Base-by-base conservation (phyloP, 140 eudicot species). In the Erigeron philadelphicus region DNA sequence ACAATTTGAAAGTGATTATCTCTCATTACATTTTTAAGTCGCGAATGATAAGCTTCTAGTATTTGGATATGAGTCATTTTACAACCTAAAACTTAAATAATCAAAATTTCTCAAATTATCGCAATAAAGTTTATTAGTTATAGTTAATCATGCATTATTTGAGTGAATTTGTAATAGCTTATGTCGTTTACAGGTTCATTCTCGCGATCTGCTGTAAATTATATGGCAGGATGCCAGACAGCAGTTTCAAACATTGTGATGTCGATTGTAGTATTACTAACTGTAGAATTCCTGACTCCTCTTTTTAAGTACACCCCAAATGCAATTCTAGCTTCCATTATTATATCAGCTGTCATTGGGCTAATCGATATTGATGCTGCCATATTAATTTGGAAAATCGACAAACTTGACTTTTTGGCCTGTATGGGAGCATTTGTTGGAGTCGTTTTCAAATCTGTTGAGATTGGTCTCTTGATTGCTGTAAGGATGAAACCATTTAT, bases 341-440 rank as follows among this genome's bases (percentile, higher is more conserved):
- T 88, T 61, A 88, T 90, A 63, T 87, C 97, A 0, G 97, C 97
- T 1, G 96, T 88, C 61, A 65, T 87, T 19, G 86, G 90, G 58
- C 83, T 90, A 9, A 88, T 90, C 9, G 96, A 90, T 38, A 73
- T 62, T 7, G 84, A 85, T 7, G 97, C 95, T 18, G 86, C 83
- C 6, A 72, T 87, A 60, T 74, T 83, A 61, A 90, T 90, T 0
- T 87, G 95, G 94, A 90, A 87, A 76, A 88, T 80, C 19, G 97
- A 90, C 56, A 90, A 90, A 49, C 79, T 87, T 17, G 97, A 87
- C 62, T 90, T 90, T 40, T 61, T 90, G 41, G 96, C 97, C 1
- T 90, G 96, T 62, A 74, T 85, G 84, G 97, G 97, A 19, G 95
- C 97, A 9, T 90, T 90, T 69, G 77, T 90, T 64, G 97, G 97